phyloP scores from a whole-genome alignment of 495 filamentous ascomycete species.

The Penicillium soppii region DNA sequence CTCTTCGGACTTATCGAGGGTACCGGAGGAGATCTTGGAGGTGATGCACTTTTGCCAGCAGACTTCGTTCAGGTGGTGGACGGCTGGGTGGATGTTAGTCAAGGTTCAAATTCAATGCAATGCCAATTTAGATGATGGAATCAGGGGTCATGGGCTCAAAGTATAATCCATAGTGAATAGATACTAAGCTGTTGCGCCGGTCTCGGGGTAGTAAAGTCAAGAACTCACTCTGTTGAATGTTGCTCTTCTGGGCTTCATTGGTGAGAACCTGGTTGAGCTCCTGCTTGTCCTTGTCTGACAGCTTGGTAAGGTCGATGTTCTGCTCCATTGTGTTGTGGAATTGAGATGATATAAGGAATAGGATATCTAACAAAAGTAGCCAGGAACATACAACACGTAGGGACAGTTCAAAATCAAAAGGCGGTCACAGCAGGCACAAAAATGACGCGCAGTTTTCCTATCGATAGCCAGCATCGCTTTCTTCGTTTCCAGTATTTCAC shows the following conservation, averaged over 20 bases:
- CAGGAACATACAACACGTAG: not conserved
- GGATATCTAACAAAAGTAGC: not conserved
- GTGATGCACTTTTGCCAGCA: constrained; percentile 94
- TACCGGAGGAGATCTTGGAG: constrained; percentile 59
- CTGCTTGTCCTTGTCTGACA: constrained; percentile 78
- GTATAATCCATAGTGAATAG: not conserved
- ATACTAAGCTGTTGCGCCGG: too few species aligned
- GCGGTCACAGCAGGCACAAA: constrained; percentile 36
- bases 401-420: constrained; percentile 23
- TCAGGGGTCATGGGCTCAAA: not conserved
- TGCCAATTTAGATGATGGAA: not conserved
- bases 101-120: not conserved
- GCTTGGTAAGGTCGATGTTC: constrained; percentile 62
- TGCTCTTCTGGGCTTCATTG: constrained; percentile 77
- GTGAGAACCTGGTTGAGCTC: constrained; percentile 80
- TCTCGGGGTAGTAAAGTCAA: not conserved
- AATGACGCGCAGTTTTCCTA: constrained; percentile 22
- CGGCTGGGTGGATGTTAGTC: constrained; percentile 47
- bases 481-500: too few species aligned
- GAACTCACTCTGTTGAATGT: constrained; percentile 76
- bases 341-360: not conserved
- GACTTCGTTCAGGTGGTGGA: constrained; percentile 80
- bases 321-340: constrained; percentile 36
- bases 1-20: constrained; percentile 74
- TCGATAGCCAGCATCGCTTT: constrained; percentile 7